A percentile compares a stretch with the other conserved stretches of the same genome.
Evolutionary conservation across 805 yeast species (phyloP).

Genomic region (Barnettozyma wickerhamii): DNA sequence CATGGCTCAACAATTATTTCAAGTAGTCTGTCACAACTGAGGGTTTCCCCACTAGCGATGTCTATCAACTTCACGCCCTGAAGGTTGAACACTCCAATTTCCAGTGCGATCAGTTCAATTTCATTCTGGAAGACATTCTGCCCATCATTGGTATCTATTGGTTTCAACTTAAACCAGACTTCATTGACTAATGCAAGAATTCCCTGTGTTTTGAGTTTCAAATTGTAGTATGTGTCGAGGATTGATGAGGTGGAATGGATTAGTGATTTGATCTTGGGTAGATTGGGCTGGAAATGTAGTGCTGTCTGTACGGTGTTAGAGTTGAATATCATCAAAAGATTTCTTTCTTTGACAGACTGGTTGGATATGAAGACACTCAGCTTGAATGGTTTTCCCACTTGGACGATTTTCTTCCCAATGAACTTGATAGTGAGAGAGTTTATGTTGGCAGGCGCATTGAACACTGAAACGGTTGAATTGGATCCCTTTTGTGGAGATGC

Average conservation of each 20-base stretch:
- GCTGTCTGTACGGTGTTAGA: slow-evolving; percentile 12
- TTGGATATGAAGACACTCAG: slow-evolving; percentile 69
- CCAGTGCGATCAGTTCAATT: slow-evolving; percentile 54
- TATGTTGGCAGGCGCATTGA: background rate
- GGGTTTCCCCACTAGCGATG: slow-evolving; percentile 56
- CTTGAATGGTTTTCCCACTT: slow-evolving; percentile 53
- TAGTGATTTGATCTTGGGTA: slow-evolving; percentile 24
- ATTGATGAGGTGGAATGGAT: slow-evolving; percentile 23
- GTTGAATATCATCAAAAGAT: slow-evolving; percentile 43
- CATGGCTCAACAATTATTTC: slow-evolving; percentile 49
- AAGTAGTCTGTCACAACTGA: slow-evolving; percentile 65
- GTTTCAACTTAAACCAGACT: slow-evolving; percentile 48
- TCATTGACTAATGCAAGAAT: slow-evolving; percentile 63
- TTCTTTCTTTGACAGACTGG: slow-evolving; percentile 45
- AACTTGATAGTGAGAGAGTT: slow-evolving; percentile 43
- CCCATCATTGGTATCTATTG: slow-evolving; percentile 37
- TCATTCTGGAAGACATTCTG: slow-evolving; percentile 56
- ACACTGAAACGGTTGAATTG: background rate
- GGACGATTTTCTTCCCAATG: slow-evolving; percentile 56
- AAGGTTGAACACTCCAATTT: slow-evolving; percentile 59
- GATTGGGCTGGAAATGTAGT: slow-evolving; percentile 12
- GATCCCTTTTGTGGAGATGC: slow-evolving; percentile 13
- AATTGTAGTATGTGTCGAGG: slow-evolving; percentile 32
- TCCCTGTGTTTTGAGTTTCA: slow-evolving; percentile 46
- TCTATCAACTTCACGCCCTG: slow-evolving; percentile 67